phyloP scores from a whole-genome alignment of 1,284 basidiomycete genomes.

The Psilocybe mexicana region DNA sequence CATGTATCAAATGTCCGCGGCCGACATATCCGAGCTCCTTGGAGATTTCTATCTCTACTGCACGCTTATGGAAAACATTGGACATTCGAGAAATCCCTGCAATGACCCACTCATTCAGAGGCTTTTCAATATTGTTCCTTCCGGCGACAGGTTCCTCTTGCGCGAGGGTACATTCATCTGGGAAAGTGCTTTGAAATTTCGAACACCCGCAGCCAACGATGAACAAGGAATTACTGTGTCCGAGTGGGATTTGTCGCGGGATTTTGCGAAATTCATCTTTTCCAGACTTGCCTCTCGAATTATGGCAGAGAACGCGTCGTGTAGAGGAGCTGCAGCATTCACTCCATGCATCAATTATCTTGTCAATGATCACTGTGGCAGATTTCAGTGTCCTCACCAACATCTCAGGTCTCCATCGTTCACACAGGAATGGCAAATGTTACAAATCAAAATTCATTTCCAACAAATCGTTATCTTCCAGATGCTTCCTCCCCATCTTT shows the following conservation, averaged over 20 bases:
- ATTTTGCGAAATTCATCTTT: constrained; percentile 27
- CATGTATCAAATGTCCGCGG: constrained; percentile 8
- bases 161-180: no score
- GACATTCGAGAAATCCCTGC: constrained; percentile 29
- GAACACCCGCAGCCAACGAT: no score
- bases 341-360: no score
- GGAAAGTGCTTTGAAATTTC: no score
- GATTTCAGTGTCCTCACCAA: constrained; percentile 12
- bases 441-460: constrained; percentile 43
- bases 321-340: no score
- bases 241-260: constrained; percentile 22
- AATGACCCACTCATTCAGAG: constrained; percentile 25
- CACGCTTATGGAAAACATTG: constrained; percentile 33
- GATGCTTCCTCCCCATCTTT: neutral
- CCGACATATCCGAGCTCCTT: constrained; percentile 34
- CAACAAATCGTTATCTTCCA: constrained; percentile 50
- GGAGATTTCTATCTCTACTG: constrained; percentile 38
- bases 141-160: no score
- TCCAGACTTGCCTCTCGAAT: constrained; percentile 33
- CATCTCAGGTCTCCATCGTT: constrained; percentile 34
- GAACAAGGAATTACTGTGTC: constrained; percentile 6
- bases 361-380: no score
- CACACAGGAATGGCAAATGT: constrained; percentile 36
- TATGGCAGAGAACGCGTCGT: constrained; percentile 33
- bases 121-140: constrained; percentile 21